These are phyloP conservation scores for Alternaria burnsii DNA, from an alignment of 2,329 filamentous ascomycete species.

Conservation along the genomic window DNA sequence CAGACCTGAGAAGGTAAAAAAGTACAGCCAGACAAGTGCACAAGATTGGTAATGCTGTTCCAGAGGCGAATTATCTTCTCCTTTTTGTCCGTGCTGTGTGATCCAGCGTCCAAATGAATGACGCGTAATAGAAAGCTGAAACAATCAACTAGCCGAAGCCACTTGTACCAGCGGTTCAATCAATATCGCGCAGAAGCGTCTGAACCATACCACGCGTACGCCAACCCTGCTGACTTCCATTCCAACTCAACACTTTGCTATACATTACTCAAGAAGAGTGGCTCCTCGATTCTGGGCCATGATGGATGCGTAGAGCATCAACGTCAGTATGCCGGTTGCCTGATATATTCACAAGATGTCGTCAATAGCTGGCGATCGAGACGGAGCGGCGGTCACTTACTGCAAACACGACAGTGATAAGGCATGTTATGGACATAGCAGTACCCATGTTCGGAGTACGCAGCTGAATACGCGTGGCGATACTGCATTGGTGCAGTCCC, in stretches of 20 bases:
- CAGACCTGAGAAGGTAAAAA: not conserved
- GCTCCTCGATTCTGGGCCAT: not conserved
- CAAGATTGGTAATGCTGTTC: not conserved
- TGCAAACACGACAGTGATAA: slow-evolving; percentile 25
- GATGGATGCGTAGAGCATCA: not conserved
- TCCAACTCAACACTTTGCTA: not conserved
- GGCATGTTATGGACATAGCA: slow-evolving; percentile 22
- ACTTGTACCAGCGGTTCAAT: not conserved
- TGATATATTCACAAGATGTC: not conserved
- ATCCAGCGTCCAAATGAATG: not conserved
- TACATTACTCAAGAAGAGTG: not conserved
- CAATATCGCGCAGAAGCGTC: not conserved
- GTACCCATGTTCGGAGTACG: slow-evolving; percentile 15
- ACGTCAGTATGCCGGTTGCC: not conserved
- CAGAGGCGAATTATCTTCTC: not conserved
- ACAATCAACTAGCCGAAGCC: no score
- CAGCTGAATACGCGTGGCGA: slow-evolving; percentile 15
- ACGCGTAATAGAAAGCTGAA: no score
- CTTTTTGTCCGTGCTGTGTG: not conserved
- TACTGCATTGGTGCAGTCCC: not conserved
- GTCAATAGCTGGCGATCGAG: not conserved
- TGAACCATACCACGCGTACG: not conserved
- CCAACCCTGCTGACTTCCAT: not conserved
- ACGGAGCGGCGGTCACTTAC: not conserved
- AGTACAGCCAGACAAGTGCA: not conserved